Base-by-base conservation (phyloP, 2,329 filamentous ascomycete genomes). In the Hymenoscyphus scutula region DNA sequence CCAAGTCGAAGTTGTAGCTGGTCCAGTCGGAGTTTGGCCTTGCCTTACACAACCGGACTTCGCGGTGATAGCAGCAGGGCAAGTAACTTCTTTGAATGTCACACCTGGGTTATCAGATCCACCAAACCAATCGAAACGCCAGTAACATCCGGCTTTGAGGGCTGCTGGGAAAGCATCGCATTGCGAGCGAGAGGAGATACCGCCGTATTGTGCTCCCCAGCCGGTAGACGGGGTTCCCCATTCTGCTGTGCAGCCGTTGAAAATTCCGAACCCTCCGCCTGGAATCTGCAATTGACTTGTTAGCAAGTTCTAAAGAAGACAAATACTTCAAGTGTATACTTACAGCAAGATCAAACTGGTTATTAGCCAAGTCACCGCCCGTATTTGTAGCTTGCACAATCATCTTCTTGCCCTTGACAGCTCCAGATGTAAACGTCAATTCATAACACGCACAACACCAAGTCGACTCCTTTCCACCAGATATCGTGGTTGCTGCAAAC, bases 381-480 rank as follows among this genome's bases (percentile, higher is more conserved):
- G 85, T 88, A 73, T 88, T 88, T 37, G 83, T 86, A 8, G 83
- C 82, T 71, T 89, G 86, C 17, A 89, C 81, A 59, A 88, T 77
- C 82, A 88, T 85, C 63, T 79, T 82, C 76, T 88, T 88, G 60
- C 85, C 84, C 29, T 77, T 74, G 23, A 84, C 79, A 5, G 81
- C 74, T 5, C 81, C 81, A 51, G 73, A 75, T 1, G 78, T 82
- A 67, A 82, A 82, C 5, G 70, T 72, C 60, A 71, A 71, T 73
- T 83, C 79, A 70, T 87, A 89, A 74, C 86, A 89, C 57, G 81
- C 82, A 72, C 87, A 90, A 76, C 87, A 90, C 83, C 85, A 88
- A n/a, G 75, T 79, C 1, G 77, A 76, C 73, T 89, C 87, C 2
- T 77, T 81, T 48, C 80, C 79, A 25, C 84, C 84, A 1, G 73